Conservation (phyloP, 495 filamentous ascomycete genomes). For the Xylaria telfairii region DNA sequence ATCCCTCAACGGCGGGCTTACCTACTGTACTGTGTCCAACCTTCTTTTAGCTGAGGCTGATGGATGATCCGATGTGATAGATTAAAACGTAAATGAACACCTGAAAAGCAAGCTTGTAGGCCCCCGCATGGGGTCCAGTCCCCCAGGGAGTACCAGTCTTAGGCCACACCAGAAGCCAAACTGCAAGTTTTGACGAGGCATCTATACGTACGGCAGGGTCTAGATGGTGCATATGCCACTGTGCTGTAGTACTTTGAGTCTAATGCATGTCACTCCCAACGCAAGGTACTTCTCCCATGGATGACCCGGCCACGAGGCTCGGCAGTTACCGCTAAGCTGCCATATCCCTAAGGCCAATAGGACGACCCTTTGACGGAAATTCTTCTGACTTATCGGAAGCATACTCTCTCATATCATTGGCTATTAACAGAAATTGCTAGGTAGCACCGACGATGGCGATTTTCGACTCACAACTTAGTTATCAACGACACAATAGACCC, state of each 20-base stretch:
- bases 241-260: background rate
- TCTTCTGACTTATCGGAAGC: background rate
- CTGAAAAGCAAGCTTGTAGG: conserved; percentile 1
- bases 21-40: background rate
- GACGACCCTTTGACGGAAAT: background rate
- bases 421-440: background rate
- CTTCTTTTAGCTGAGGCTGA: conserved; percentile 17
- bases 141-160: background rate
- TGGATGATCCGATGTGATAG: conserved; percentile 6
- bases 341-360: background rate
- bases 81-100: background rate
- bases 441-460: background rate
- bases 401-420: background rate
- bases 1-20: conserved; percentile 21
- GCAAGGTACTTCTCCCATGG: conserved; percentile 19
- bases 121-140: background rate
- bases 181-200: conserved; percentile 4
- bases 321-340: conserved; percentile 1
- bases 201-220: background rate
- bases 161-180: background rate
- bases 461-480: conserved; percentile 2
- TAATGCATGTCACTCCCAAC: conserved; percentile 20
- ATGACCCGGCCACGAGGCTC: conserved; percentile 6
- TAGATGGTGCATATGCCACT: conserved; percentile 10
- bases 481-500: background rate